Evolutionary conservation across 768 basidiomycete species (phyloP), one percentile per base, ranked within the genome.

Genomic region (Collybia sordida): DNA sequence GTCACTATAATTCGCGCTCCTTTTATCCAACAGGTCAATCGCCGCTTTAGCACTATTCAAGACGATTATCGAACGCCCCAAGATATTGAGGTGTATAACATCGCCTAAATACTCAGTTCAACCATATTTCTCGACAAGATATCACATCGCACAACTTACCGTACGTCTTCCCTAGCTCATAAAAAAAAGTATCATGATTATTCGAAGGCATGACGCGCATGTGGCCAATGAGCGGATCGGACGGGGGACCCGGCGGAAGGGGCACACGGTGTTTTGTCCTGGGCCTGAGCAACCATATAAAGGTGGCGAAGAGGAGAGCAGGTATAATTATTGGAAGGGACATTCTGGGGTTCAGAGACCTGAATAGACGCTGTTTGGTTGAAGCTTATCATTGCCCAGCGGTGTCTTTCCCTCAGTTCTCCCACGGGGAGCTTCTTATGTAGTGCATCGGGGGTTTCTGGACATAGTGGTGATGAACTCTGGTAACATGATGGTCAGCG

Each of bases 151-250:
- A 23, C 9, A 3, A 34, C 49, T 3, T 25, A 63, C 66, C 64
- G 50, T 65, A 64, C 25, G 8, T 43, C 52, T 60, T 58, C 0
- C 61, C 56, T 60, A 60, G 59, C 24, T 57, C 28, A 27, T 58
- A 50, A 37, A 60, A 64, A 3, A 48, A 49, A 6, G 54, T 53
- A 2, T 58, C 53, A 11, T 48, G 54, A 31, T 63, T 50, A 7
- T 34, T 42, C 1, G 51, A 19, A 2, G 60, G 61, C 11, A 64
- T 55, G 4, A 55, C 45, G 3, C 61, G 52, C 3, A 63, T 52
- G 42, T 67, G 64, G 4, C 65, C 65, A 9, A 67, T 52, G 35
- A 67, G n/a, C 3, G 64, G 61, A 40, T 67, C 61, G n/a, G 52
- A 38, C 3, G 61, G 64, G 9, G 63, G 65, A 6, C 65, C 50